Base-by-base conservation (phyloP, 176 grass and related monocot species). In the Aechmea fasciata region DNA sequence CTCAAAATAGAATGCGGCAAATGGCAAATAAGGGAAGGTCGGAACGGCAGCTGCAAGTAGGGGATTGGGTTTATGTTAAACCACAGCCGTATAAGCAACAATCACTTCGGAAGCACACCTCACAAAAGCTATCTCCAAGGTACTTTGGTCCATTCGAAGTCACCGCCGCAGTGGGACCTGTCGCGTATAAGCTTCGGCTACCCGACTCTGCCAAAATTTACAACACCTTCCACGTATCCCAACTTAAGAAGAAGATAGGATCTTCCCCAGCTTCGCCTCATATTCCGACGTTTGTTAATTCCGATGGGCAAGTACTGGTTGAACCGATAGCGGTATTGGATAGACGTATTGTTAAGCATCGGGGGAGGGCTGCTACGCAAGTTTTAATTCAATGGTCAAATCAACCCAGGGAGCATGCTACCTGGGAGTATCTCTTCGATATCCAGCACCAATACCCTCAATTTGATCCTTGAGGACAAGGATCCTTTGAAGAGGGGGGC, bases 141-240 rank as follows among this genome's bases (percentile, higher is more conserved):
- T 70, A 15, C 49, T 70, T 48, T n/a, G 67, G 22, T 11, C 67
- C 67, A 2, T 70, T 47, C 9, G 26, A 70, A n/a, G n/a, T 70
- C 2, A 2, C 49, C 1, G 3, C 2, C 15, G 49, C 2, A 50
- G 48, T 50, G 8, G 67, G 22, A 48, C 12, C 18, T 11, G 22
- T 70, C 13, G 67, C 67, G 11, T 70, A 70, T 48, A 28, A 50
- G 12, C 28, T 70, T 18, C n/a, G n/a, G 1, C n/a, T 70, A 50
- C 67, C 22, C 3, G 67, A 9, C 11, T 18, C 13, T 8, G 11
- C 67, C 11, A 9, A 48, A 50, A 70, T 70, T 10, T 29, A 70
- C 49, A 18, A 28, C 15, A 48, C 48, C 11, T 70, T 70, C 1
- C 67, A 70, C 49, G 24, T 70, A 18, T 70, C 67, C 9, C 67